Base-by-base conservation (phyloP, 1,284 basidiomycete genomes). In the Austroboletus olivaceoglutinosus region DNA sequence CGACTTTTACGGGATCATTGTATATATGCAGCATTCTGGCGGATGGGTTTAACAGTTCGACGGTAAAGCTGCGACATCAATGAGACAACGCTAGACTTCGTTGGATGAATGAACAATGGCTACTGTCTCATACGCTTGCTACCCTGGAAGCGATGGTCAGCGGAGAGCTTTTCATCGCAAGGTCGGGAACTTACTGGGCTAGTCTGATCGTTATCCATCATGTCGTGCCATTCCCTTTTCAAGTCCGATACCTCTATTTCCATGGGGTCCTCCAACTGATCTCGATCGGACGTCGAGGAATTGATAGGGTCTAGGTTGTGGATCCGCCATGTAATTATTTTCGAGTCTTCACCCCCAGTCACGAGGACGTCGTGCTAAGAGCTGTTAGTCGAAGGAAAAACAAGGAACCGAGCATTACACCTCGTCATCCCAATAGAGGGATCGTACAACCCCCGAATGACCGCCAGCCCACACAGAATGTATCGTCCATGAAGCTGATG, bases 281-380 rank as follows among this genome's bases (percentile, higher is more conserved):
- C 34, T 16, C 47, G 48, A 41, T 50, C 34, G 11, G 23, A 34
- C 8, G 3, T 43, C 10, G 22, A 30, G 19, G 21, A 12, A 45
- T 31, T 49, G 13, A 25, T 15, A 4, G 29, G 6, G 23, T 11
- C n/a, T 1, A 42, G 45, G 11, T 51, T 41, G 40, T 61, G 53
- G 16, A 53, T 54, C 9, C 72, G 60, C 83, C 84, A 86, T 4
- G 77, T 55, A 38, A 75, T 73, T 42, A 86, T 69, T 53, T 75
- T 79, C 0, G 74, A 69, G 54, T 86, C 83, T 69, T 86, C 84
- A 2, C 83, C 84, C 2, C 84, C 85, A 2, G 81, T 82, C 5
- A 85, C 59, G 11, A 86, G 59, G 3, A 78, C 62, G 11, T 67
- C 61, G 55, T 76, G 73, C 80, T 81, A 52, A 18, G 48, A 51